Base-by-base conservation (phyloP, 768 basidiomycete genomes). In the Steccherinum ochraceum region DNA sequence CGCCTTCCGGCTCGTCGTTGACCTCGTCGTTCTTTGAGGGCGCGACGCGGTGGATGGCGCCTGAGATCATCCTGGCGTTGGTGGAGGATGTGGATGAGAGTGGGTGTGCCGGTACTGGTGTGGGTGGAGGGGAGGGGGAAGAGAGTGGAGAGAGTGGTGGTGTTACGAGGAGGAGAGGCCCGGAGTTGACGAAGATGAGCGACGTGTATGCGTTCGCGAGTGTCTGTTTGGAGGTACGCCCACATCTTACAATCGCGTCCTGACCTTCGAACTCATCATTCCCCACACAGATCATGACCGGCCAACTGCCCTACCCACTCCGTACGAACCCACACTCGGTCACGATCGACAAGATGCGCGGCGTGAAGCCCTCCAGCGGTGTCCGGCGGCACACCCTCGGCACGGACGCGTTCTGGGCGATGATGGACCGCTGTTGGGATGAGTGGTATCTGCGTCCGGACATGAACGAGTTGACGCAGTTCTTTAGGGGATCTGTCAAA, bases 171-270 rank as follows among this genome's bases (percentile, higher is more conserved):
- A n/a, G n/a, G n/a, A n/a, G n/a, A n/a, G n/a, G n/a, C 30, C n/a
- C 21, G 10, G 7, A 43, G 21, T 23, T 43, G 4, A 54, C 48
- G 10, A 27, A 16, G 11, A 21, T 16, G 2, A 45, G 41, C 44
- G 52, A 54, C 43, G 48, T 54, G 18, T 54, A 50, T 42, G 49
- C 52, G 26, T 50, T 54, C 35, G 52, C 48, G 18, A 16, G 18
- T n/a, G 43, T 50, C 23, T 54, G 52, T 42, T 27, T 54, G 5
- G 52, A 54, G 48, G 52, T 54, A 19, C 3, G 46, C 43, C 12
- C n/a, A 39, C n/a, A 39, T 39, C 35, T n/a, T n/a, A 11, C 35
- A 11, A 39, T 39, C 35, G n/a, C n/a, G 35, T n/a, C n/a, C n/a
- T n/a, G n/a, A n/a, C n/a, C n/a, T n/a, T n/a, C n/a, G n/a, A n/a